phyloP scores from a whole-genome alignment of 2,329 filamentous ascomycete genomes.

The Parastagonospora avenae region DNA sequence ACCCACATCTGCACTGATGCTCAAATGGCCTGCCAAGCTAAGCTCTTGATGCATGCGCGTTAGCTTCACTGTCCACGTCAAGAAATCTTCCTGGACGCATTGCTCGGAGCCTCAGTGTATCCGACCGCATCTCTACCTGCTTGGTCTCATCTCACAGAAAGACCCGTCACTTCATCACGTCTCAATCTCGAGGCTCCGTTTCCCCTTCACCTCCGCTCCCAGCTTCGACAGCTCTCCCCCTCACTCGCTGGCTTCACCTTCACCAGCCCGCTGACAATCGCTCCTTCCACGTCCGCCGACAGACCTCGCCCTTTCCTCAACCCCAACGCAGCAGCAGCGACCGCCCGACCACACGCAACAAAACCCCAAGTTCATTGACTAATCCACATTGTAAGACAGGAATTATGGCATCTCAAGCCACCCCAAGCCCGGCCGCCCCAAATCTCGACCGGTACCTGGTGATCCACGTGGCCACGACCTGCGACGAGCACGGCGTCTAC shows the following conservation, averaged over 20 bases:
- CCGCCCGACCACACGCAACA: not conserved
- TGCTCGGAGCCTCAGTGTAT: slow-evolving; percentile 34
- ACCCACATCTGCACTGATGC: slow-evolving; percentile 14
- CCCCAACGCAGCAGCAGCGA: slow-evolving; percentile 9
- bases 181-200: slow-evolving; percentile 21
- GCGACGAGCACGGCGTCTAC: slow-evolving; percentile 98
- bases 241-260: slow-evolving; percentile 14
- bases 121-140: slow-evolving; percentile 31
- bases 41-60: slow-evolving; percentile 24
- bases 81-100: slow-evolving; percentile 35
- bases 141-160: slow-evolving; percentile 31
- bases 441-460: slow-evolving; percentile 92
- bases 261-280: slow-evolving; percentile 35
- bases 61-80: slow-evolving; percentile 37
- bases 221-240: slow-evolving; percentile 22
- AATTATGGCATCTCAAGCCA: slow-evolving; percentile 35
- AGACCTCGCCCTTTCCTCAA: slow-evolving; percentile 15
- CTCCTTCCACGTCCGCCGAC: slow-evolving; percentile 15
- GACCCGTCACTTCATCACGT: slow-evolving; percentile 17
- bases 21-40: slow-evolving; percentile 22
- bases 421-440: slow-evolving; percentile 39
- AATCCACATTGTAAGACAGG: slow-evolving; percentile 1
- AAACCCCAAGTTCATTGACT: not conserved
- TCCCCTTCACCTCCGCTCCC: slow-evolving; percentile 20
- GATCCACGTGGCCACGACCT: slow-evolving; percentile 98